Conservation (phyloP, 2,329 filamentous ascomycete genomes). For the Neonectria punicea region DNA sequence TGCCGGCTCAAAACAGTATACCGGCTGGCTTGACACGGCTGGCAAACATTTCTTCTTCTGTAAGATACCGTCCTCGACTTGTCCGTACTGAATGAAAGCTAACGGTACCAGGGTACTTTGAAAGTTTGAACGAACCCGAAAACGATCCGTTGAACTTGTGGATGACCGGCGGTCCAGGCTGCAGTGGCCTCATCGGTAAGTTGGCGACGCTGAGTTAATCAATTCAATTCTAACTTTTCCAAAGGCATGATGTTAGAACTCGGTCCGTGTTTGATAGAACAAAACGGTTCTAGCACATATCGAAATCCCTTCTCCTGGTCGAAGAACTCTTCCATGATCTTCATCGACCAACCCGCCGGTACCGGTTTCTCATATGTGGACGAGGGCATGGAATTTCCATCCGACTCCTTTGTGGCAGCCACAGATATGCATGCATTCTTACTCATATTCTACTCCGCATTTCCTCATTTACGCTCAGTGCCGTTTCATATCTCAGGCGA, state of each 20-base stretch:
- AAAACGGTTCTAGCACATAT: slow-evolving; percentile 23
- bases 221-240: not conserved
- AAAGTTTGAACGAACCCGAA: slow-evolving; percentile 28
- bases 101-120: slow-evolving; percentile 28
- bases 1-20: slow-evolving; percentile 35
- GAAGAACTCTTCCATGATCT: slow-evolving; percentile 35
- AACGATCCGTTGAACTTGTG: slow-evolving; percentile 33
- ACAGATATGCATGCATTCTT: slow-evolving; percentile 33
- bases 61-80: not conserved
- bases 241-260: slow-evolving; percentile 33
- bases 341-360: slow-evolving; percentile 35
- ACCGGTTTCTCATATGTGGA: slow-evolving; percentile 39
- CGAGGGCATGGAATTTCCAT: slow-evolving; percentile 21
- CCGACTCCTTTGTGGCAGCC: slow-evolving; percentile 32
- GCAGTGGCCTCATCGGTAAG: slow-evolving; percentile 28
- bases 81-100: not conserved
- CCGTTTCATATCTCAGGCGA: too few relatives aligned
- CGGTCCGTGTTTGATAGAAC: slow-evolving; percentile 30
- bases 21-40: slow-evolving; percentile 30
- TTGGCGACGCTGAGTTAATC: not conserved
- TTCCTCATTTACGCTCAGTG: too few relatives aligned
- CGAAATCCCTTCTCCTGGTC: slow-evolving; percentile 36
- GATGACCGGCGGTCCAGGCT: slow-evolving; percentile 37
- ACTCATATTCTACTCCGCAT: slow-evolving; percentile 21
- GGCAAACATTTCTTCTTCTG: slow-evolving; percentile 38